Base-by-base conservation (phyloP, 805 yeast species). In the Ogataea naganishii region DNA sequence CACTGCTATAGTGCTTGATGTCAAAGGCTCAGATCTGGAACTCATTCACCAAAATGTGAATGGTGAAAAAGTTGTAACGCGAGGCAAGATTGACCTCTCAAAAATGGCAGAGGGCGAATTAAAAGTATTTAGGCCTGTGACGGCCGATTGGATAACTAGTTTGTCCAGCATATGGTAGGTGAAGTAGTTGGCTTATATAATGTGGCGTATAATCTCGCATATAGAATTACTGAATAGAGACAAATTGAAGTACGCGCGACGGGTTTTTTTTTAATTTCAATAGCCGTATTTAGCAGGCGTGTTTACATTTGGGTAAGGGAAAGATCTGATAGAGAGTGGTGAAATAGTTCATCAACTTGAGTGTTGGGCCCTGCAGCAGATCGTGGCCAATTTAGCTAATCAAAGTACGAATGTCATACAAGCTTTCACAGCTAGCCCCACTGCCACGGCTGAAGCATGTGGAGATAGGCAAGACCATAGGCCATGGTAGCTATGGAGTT, bases 401-500 rank as follows among this genome's bases (percentile, higher is more conserved):
- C n/a, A n/a, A n/a, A n/a, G n/a, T n/a, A n/a, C n/a, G n/a, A n/a
- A 46, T 45, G 38, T 43, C 50, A n/a, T 48, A 53, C 30, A 56
- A 60, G 31, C 53, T 68, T 11, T 66, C 72, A 2, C 72, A 68
- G 41, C 45, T 64, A 29, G 66, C 62, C 7, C 60, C 66, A 3
- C 32, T 74, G 2, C 80, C 81, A 3, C 44, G 47, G 17, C 60
- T 74, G 20, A 61, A 63, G 29, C 64, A 61, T 18, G 60, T 72
- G 2, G 58, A 51, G 18, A 31, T 66, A 5, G 78, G 72, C 0
- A 60, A 60, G 16, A 71, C 80, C 0, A 59, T 77, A 10, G 85
- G 84, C 0, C 75, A 73, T 39, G 85, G 85, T 2, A 63, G 82
- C 0, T 77, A 76, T 58, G 84, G 81, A 2, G 61, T 71, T 31